Percentiles rank a stretch among this genome's conserved stretches.
Conservation (phyloP, 345 rosid genomes). For the Psidium guajava region DNA sequence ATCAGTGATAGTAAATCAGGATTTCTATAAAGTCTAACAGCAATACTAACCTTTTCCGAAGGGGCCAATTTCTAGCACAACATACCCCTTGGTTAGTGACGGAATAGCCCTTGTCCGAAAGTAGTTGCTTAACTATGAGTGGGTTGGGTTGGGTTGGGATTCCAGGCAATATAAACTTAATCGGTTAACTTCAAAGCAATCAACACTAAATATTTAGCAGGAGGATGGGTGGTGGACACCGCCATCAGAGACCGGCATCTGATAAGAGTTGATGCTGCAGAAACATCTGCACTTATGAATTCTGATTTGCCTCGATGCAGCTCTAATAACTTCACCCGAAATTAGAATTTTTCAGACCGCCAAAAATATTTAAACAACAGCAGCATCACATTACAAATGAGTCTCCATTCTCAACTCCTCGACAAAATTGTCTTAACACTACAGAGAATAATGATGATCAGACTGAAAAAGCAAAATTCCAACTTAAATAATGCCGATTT, state of each 20-base stretch:
- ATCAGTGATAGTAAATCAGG: not conserved
- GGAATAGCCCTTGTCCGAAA: not conserved
- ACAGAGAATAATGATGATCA: not conserved
- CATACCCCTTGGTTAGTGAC: not conserved
- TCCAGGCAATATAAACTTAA: not conserved
- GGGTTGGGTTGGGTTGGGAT: not conserved
- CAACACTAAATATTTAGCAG: not conserved
- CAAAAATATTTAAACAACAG: not conserved
- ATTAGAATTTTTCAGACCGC: not conserved
- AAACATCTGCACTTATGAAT: not conserved
- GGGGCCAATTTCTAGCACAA: not conserved
- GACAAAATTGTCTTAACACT: not conserved
- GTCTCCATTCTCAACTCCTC: not conserved
- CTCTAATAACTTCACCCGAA: not conserved
- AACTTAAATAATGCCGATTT: conserved; percentile 77
- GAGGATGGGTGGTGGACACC: not conserved
- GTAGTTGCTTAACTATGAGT: not conserved
- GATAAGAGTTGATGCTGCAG: not conserved
- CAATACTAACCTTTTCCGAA: not conserved
- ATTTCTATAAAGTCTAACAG: not conserved
- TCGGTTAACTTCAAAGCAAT: not conserved
- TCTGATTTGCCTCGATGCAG: not conserved
- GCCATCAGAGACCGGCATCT: not conserved
- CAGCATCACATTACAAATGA: not conserved
- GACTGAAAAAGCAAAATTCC: not conserved